A percentile compares a stretch with the other conserved stretches of the same genome.
phyloP scores from a whole-genome alignment of 306 rosid species.

The Medicago lupulina region DNA sequence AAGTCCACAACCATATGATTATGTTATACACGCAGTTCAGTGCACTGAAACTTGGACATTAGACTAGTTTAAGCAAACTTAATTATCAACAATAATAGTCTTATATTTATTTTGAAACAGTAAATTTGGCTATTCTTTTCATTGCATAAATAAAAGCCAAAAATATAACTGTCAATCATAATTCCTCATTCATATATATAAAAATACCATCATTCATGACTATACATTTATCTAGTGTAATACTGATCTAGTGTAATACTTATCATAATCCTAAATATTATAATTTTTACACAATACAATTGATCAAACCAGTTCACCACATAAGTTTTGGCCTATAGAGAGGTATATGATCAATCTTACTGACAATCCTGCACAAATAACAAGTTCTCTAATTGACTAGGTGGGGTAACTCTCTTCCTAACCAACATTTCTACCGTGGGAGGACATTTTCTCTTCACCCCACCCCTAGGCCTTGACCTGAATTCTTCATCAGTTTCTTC shows the following conservation, averaged over 20 bases:
- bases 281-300: neutral
- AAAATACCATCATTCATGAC: neutral
- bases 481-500: constrained; percentile 73
- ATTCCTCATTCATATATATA: too few relatives aligned
- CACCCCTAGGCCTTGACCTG: constrained; percentile 81
- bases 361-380: constrained; percentile 42
- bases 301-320: neutral
- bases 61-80: too few relatives aligned
- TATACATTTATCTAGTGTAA: neutral
- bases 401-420: constrained; percentile 79
- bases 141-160: too few relatives aligned
- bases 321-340: neutral
- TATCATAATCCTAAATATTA: neutral
- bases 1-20: too few relatives aligned
- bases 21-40: too few relatives aligned
- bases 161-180: too few relatives aligned
- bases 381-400: constrained; percentile 50
- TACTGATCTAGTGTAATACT: too few relatives aligned
- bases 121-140: too few relatives aligned
- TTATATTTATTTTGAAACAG: too few relatives aligned
- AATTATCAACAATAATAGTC: too few relatives aligned
- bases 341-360: neutral
- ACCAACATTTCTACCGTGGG: constrained; percentile 75
- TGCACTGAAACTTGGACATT: too few relatives aligned
- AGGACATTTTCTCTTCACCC: constrained; percentile 74